Evolutionary conservation across 2,329 filamentous ascomycete species (phyloP), one percentile per base, ranked within the genome.

Genomic region (Drechslerella stenobrocha): DNA sequence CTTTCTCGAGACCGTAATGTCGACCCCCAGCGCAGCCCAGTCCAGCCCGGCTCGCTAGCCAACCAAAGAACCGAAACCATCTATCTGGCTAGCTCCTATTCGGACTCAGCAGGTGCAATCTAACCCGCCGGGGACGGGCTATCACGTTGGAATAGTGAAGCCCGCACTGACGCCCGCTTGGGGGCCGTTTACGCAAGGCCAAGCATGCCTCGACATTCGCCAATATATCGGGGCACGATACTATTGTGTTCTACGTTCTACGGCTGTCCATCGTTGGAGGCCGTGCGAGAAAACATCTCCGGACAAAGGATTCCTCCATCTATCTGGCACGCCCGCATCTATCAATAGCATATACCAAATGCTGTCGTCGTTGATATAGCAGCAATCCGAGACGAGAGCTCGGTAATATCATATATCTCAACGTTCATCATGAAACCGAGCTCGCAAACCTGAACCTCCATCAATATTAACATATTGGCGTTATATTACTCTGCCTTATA

Each of bases 351-450:
- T 42, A 42, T 20, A 20, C 22, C 15, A 18, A 18, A 7, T 7
- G 7, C 6, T 20, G 4, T 18, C 9, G 22, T 20, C 15, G 37
- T 18, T 9, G 6, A 42, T n/a, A 18, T 18, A 37, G n/a, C n/a
- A 37, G 28, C 15, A 42, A 42, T 42, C 18, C 22, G n/a, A 20
- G 37, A 42, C 37, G 37, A 18, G 37, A 42, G 37, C 37, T 42
- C 37, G 37, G 22, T 13, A 5, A 13, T 13, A 4, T 13, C 11
- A 37, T 4, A 37, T 37, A 37, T 13, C 11, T 13, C 34, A 9
- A 37, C 15, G 34, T 15, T n/a, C n/a, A n/a, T n/a, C n/a, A n/a
- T n/a, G n/a, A n/a, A n/a, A 15, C 15, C 34, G 34, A 37, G 11
- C 13, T 13, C 34, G 34, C 11, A 37, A 9, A 37, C 3, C 34